Base-by-base conservation (phyloP, 78 protist genomes). In the Chrysochromulina tobinii region DNA sequence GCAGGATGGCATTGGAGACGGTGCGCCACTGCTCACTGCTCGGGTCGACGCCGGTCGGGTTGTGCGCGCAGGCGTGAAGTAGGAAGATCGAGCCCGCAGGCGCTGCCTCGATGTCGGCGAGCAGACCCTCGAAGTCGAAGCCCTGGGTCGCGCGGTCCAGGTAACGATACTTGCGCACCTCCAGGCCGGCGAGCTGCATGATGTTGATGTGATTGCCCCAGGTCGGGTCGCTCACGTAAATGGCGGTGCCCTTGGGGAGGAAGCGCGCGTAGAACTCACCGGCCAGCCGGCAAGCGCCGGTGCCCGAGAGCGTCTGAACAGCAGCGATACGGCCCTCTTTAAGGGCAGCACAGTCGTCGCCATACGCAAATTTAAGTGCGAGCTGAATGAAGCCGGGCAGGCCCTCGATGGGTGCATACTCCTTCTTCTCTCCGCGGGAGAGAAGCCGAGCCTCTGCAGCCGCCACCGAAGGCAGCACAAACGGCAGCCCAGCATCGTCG, bases 21-120 rank as follows among this genome's bases (percentile, higher is more conserved):
- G 9, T 3, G 48, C 17, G 50, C 88, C 61, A 51, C 94, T 99
- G 98, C 67, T 96, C 99, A 0, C 14, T 25, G 48, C 97, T 93
- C 72, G 98, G 99, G 95, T 99, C 99, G 51, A 95, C 97, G 81
- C 99, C 99, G 15, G 99, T 99, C 64, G 99, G 99, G 95, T 99
- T 99, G 94, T 99, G 99, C 8, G 99, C 99, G 93, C 99, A 97
- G 38, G 98, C 97, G 75, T 99, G 99, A 64, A 99, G 73, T 66
- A 99, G 89, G 64, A 96, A 0, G 67, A 91, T 38, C 12, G 96
- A 79, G 58, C 90, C 88, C 23, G 86, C n/a, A 25, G 89, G 84
- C 51, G 85, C 88, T 20, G 8, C 92, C 38, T 21, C 59, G 48
- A 97, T 20, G 84, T 96, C 97, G 55, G 87, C 96, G 23, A 92